Conservation (phyloP, 1,139 yeast genomes). For the Taphrina pruni region DNA sequence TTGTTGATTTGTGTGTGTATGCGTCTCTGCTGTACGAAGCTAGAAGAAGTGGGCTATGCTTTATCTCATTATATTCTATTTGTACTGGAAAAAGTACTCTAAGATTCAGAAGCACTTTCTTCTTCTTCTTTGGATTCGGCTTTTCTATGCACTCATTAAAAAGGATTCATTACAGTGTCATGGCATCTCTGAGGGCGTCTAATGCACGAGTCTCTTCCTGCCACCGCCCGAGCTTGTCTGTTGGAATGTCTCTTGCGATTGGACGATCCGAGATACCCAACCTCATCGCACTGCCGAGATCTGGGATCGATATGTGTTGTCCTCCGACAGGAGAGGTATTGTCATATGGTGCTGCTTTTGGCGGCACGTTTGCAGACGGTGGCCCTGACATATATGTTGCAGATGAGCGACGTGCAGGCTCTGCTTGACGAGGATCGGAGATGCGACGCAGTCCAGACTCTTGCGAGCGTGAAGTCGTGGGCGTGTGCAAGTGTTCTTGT, state of each 20-base stretch:
- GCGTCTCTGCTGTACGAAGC: not conserved
- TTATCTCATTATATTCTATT: not conserved
- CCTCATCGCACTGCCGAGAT: constrained; percentile 11
- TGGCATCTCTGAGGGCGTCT: constrained; percentile 23
- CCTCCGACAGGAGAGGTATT: constrained; percentile 6
- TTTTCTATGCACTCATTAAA: constrained; percentile 8
- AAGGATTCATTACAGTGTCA: constrained; percentile 13
- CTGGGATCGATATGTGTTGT: constrained; percentile 25
- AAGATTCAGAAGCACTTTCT: not conserved
- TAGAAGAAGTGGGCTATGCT: constrained; percentile 1
- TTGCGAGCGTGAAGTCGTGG: not conserved
- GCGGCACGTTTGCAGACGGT: not conserved
- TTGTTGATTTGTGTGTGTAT: too few relatives aligned
- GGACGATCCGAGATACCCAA: constrained; percentile 3
- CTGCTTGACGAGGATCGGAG: constrained; percentile 5
- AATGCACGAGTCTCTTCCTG: constrained; percentile 31
- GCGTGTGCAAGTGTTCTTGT: constrained; percentile 4
- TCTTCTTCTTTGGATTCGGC: not conserved
- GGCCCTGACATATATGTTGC: not conserved
- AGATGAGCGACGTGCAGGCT: constrained; percentile 8
- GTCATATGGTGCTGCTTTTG: not conserved
- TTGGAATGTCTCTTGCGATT: constrained; percentile 23
- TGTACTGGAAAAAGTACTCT: not conserved
- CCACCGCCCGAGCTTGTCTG: constrained; percentile 31
- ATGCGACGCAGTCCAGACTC: constrained; percentile 2